These are phyloP conservation scores for Skeletonema menzelii DNA, from an alignment of 108 stramenopile species.

Conservation along the genomic window DNA sequence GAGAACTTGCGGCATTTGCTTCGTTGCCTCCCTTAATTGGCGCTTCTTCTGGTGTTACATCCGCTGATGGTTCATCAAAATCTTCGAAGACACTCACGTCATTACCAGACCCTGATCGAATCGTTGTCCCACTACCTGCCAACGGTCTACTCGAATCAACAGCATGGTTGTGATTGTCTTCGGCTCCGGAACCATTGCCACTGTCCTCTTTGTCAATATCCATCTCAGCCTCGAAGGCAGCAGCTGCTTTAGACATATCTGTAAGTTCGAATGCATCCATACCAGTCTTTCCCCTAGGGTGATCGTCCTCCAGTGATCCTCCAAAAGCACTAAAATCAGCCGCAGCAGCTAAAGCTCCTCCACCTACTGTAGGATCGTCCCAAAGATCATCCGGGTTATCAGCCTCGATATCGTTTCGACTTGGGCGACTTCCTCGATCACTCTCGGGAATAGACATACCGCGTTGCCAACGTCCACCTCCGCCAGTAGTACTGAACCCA, in stretches of 20 bases:
- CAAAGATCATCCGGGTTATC: conserved; percentile 83
- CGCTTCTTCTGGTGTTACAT: conserved; percentile 20
- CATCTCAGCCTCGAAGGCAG: conserved; percentile 68
- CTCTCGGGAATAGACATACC: conserved; percentile 69
- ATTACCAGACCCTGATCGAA: conserved; percentile 77
- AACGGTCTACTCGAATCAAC: conserved; percentile 78
- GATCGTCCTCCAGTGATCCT: conserved; percentile 58
- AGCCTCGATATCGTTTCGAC: conserved; percentile 43
- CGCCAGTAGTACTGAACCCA: background rate
- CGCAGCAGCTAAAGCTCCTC: conserved; percentile 59
- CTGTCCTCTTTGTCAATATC: conserved; percentile 41
- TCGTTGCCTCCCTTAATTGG: conserved; percentile 60
- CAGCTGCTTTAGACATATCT: conserved; percentile 76
- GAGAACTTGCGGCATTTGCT: conserved; percentile 67
- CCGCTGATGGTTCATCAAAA: conserved; percentile 57
- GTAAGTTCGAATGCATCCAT: conserved; percentile 70
- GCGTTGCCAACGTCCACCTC: conserved; percentile 73
- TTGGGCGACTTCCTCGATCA: conserved; percentile 7
- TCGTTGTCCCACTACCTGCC: conserved; percentile 78
- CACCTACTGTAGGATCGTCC: conserved; percentile 73
- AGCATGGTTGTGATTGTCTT: conserved; percentile 15
- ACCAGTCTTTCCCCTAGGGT: conserved; percentile 27
- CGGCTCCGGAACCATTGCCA: conserved; percentile 20
- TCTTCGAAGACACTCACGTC: conserved; percentile 90
- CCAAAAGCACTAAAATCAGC: conserved; percentile 86